A percentile compares a stretch with the other conserved stretches of the same genome.
These are phyloP conservation scores for Aspergillus heteromorphus DNA, from an alignment of 495 filamentous ascomycete species.

Conservation along the genomic window DNA sequence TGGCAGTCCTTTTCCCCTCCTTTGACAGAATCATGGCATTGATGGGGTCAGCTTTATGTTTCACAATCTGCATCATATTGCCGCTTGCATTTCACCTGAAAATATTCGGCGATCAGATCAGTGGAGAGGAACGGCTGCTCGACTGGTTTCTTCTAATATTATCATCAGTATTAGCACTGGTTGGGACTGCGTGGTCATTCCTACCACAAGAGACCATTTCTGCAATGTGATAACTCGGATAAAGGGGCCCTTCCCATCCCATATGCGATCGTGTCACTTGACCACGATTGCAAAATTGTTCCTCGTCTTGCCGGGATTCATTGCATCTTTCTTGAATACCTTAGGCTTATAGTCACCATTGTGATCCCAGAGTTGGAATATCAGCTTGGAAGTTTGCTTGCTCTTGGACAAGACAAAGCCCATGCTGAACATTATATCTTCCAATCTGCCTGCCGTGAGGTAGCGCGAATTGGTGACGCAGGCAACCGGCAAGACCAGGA, in stretches of 20 bases:
- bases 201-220: constrained; percentile 61
- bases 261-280: constrained; percentile 15
- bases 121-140: constrained; percentile 54
- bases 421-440: constrained; percentile 67
- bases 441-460: constrained; percentile 65
- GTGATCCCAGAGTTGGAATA: constrained; percentile 79
- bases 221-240: constrained; percentile 10
- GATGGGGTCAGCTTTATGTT: constrained; percentile 85
- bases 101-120: constrained; percentile 79
- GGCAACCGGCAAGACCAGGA: constrained; percentile 82
- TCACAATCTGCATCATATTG: constrained; percentile 88
- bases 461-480: constrained; percentile 93
- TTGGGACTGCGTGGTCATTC: constrained; percentile 85
- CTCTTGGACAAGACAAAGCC: constrained; percentile 61
- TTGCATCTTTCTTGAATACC: constrained; percentile 61
- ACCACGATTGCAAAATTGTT: constrained; percentile 89
- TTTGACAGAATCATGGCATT: constrained; percentile 96
- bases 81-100: constrained; percentile 88
- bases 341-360: constrained; percentile 26
- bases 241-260: not conserved
- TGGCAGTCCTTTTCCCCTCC: constrained; percentile 75
- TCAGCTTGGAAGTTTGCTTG: constrained; percentile 76
- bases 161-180: constrained; percentile 60
- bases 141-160: constrained; percentile 66
- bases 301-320: constrained; percentile 64